These are phyloP conservation scores for Alternaria atra DNA, from an alignment of 2,329 filamentous ascomycete genomes.

Conservation along the genomic window DNA sequence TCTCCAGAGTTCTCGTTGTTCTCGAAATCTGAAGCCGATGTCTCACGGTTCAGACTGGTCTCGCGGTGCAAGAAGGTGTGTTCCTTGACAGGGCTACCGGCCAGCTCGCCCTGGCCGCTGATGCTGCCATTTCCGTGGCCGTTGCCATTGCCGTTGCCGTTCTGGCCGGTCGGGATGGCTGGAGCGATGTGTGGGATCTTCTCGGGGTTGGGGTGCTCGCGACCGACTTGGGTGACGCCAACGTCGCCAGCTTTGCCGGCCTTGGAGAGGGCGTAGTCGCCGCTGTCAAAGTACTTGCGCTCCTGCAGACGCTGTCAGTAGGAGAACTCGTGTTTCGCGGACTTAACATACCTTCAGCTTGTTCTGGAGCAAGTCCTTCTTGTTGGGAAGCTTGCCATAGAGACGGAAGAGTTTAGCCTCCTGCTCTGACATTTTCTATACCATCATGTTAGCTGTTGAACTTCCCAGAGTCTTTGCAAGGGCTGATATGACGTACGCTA, in stretches of 20 bases:
- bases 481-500: constrained; percentile 71
- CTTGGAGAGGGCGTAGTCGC: constrained; percentile 95
- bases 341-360: constrained; percentile 77
- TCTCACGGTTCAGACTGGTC: constrained; percentile 79
- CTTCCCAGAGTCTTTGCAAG: constrained; percentile 19
- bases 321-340: not conserved
- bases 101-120: constrained; percentile 51
- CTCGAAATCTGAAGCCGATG: constrained; percentile 72
- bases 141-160: constrained; percentile 40
- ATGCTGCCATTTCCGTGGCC: constrained; percentile 38
- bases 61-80: constrained; percentile 85
- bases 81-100: constrained; percentile 89
- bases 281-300: constrained; percentile 96
- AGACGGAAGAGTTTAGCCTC: constrained; percentile 96
- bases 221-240: constrained; percentile 91
- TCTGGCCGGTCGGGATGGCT: constrained; percentile 59
- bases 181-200: constrained; percentile 91
- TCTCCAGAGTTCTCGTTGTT: constrained; percentile 38
- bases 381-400: constrained; percentile 96
- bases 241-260: constrained; percentile 95
- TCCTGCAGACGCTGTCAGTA: constrained; percentile 62
- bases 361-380: constrained; percentile 96
- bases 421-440: constrained; percentile 86
- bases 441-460: constrained; percentile 28
- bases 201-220: constrained; percentile 92